These are phyloP conservation scores for sorghum (Sorghum bicolor) DNA, from an alignment of 176 grass and related monocot species.

Conservation along the genomic window Sorghum_bicolor_NCBIv3 NC_012879.2:2772001-2772500, in stretches of 20 bases:
- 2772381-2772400: constrained; percentile 22
- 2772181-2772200: constrained; percentile 46
- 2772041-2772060: not conserved
- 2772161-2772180: not conserved
- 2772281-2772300: too few species aligned
- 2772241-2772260: not conserved
- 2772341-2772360: not conserved
- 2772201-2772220: not conserved
- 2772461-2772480: not conserved
- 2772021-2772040: not conserved
- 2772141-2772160: constrained; percentile 29
- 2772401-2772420: constrained; percentile 86
- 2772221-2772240: not conserved
- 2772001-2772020: not conserved
- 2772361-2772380: too few species aligned
- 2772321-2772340: not conserved
- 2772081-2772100: constrained; percentile 28
- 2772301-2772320: not conserved
- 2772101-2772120: constrained; percentile 16
- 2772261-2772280: too few species aligned
- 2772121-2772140: not conserved
- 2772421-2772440: constrained; percentile 88
- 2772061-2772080: not conserved
- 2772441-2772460: constrained; percentile 63
- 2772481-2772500: too few species aligned